Percentiles rank a stretch among this genome's conserved stretches.
These are phyloP conservation scores for Dryas alaskensis DNA, from an alignment of 306 rosid species.

Conservation along the genomic window DNA sequence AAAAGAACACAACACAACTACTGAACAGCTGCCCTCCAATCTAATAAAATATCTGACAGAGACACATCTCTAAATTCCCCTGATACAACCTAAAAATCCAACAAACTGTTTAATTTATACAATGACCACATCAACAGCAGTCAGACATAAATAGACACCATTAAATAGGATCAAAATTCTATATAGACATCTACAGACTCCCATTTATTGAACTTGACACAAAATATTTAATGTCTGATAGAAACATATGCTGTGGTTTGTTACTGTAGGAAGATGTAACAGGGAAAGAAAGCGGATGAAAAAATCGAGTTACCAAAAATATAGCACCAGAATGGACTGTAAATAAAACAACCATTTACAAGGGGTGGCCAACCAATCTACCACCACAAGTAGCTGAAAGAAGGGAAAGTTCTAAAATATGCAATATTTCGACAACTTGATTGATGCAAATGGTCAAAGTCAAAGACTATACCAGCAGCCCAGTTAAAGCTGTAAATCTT, in stretches of 20 bases:
- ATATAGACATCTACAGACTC: neutral
- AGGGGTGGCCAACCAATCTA: neutral
- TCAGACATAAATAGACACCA: neutral
- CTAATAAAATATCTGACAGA: no score
- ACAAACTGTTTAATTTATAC: conserved; percentile 3
- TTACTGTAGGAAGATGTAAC: no score
- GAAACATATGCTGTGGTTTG: no score
- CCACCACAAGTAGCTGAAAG: neutral
- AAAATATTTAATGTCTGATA: no score
- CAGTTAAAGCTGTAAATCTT: conserved; percentile 86
- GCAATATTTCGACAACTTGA: neutral
- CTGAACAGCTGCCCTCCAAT: no score
- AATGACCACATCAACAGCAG: neutral
- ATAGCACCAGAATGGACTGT: neutral
- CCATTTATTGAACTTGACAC: neutral
- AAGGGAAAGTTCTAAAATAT: neutral
- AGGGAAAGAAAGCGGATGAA: neutral
- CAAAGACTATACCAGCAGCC: conserved; percentile 70
- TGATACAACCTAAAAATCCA: neutral
- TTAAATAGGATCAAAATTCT: no score
- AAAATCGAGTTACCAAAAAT: neutral
- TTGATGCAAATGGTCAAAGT: conserved; percentile 9
- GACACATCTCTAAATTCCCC: no score
- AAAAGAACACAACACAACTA: no score
- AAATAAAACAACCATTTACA: neutral